Evolutionary conservation across 257 asterid species (phyloP), one percentile per base, ranked within the genome.

Genomic region (Fraxinus excelsior): DNA sequence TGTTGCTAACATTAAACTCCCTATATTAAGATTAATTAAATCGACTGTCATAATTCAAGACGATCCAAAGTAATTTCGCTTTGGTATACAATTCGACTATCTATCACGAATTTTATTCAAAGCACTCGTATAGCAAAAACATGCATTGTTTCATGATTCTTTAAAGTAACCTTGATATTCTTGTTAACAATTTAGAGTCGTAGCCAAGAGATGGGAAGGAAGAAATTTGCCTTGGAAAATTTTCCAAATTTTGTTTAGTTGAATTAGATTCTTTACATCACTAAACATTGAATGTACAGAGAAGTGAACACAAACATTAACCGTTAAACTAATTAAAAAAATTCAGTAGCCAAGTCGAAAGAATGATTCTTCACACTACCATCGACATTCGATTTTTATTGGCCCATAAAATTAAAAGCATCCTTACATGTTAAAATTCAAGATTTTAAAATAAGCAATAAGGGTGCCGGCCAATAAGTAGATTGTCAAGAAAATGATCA

Each of bases 401-500:
- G 66, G 29, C 66, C 66, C 25, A 21, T 21, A 58, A 58, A 58
- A 62, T 62, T 62, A 26, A 62, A 11, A 62, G 11, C 35, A 26
- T 31, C 68, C 35, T 25, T 25, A 25, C 29, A 58, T 21, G 66
- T 58, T 21, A 58, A 21, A 2, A 25, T 25, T 25, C 68, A 23
- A 62, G 68, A 62, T 29, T 25, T 10, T 4, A 11, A 23, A 62
- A 62, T 4, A 11, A 10, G 32, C 16, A 60, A 62, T 25, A 62
- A 62, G n/a, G n/a, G 25, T n/a, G n/a, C n/a, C n/a, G n/a, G n/a
- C n/a, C n/a, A n/a, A n/a, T n/a, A n/a, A n/a, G 68, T 23, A 2
- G 9, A 62, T 62, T 25, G 11, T 62, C 2, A 60, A 60, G 67
- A 60, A 23, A 62, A 26, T 62, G 32, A 71, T 91, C 90, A 94